Conservation (phyloP, 495 filamentous ascomycete genomes). For the Trichocladium antarcticum region DNA sequence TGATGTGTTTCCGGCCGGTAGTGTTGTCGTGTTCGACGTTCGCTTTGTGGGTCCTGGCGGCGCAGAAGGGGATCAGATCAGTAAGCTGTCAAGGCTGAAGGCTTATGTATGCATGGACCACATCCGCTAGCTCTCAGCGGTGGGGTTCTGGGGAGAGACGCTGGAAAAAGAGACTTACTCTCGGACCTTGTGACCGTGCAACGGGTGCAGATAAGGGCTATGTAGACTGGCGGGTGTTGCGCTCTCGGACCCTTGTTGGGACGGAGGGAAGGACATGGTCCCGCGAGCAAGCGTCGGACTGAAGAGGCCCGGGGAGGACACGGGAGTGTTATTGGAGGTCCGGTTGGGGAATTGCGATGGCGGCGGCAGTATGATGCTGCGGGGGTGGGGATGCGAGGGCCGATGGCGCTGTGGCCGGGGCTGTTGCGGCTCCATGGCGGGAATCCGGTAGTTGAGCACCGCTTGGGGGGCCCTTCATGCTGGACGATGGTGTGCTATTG, state of each 20-base stretch:
- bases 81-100: too few relatives aligned
- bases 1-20: constrained; percentile 90
- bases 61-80: neutral
- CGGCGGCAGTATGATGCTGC: constrained; percentile 27
- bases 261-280: constrained; percentile 24
- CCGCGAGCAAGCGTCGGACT: constrained; percentile 38
- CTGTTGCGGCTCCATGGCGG: constrained; percentile 28
- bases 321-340: constrained; percentile 55
- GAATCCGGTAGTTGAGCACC: constrained; percentile 14
- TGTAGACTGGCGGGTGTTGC: constrained; percentile 35
- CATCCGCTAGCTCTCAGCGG: neutral
- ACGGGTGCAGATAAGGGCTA: constrained; percentile 53
- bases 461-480: constrained; percentile 22
- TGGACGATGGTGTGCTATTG: too few relatives aligned
- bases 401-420: constrained; percentile 22
- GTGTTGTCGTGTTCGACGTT: constrained; percentile 77
- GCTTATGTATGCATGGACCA: neutral
- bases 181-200: constrained; percentile 52
- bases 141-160: too few relatives aligned
- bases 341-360: constrained; percentile 23
- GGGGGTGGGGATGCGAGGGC: constrained; percentile 29
- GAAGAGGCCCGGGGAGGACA: constrained; percentile 59
- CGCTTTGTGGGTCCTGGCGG: constrained; percentile 63
- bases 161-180: constrained; percentile 31
- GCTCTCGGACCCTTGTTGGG: constrained; percentile 35